Evolutionary conservation across 768 basidiomycete genomes (phyloP).

Genomic region (Mycena maculata): DNA sequence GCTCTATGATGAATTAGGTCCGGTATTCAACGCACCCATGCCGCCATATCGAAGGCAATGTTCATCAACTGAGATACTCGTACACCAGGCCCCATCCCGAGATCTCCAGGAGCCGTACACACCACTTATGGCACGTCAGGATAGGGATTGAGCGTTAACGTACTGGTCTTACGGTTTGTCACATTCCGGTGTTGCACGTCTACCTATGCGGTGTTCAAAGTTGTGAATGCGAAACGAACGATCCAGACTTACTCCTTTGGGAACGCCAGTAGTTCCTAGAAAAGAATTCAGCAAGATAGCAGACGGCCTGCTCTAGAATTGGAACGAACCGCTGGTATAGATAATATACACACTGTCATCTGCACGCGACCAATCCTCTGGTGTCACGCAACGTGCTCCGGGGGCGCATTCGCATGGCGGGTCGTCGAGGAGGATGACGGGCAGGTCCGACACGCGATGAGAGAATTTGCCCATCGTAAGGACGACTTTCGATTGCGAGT

Average conservation of each 20-base stretch:
- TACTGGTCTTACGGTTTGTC: constrained; percentile 59
- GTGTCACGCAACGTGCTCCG: constrained; percentile 48
- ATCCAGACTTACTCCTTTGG: constrained; percentile 55
- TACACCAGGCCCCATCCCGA: constrained; percentile 66
- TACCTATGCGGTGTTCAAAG: constrained; percentile 41
- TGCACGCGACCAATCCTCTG: constrained; percentile 50
- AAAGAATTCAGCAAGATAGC: constrained; percentile 10
- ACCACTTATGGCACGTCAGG: constrained; percentile 48
- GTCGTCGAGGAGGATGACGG: constrained; percentile 47
- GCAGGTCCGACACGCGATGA: constrained; percentile 48
- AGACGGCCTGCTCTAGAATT: constrained; percentile 13
- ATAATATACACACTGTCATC: constrained; percentile 67
- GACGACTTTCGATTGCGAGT: constrained; percentile 57
- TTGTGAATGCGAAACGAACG: not conserved
- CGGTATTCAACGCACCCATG: constrained; percentile 56
- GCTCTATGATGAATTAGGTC: not conserved
- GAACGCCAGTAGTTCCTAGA: constrained; percentile 66
- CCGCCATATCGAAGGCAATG: constrained; percentile 75
- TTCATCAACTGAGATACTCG: constrained; percentile 72
- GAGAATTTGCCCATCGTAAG: constrained; percentile 57
- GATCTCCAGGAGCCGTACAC: constrained; percentile 61
- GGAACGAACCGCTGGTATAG: constrained; percentile 65
- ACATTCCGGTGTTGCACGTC: constrained; percentile 70
- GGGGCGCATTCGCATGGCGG: constrained; percentile 41
- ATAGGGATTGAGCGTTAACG: not conserved